Percentiles rank a stretch among this genome's conserved stretches.
Evolutionary conservation across 768 basidiomycete species (phyloP).

Genomic region (Sarcomyxa edulis): DNA sequence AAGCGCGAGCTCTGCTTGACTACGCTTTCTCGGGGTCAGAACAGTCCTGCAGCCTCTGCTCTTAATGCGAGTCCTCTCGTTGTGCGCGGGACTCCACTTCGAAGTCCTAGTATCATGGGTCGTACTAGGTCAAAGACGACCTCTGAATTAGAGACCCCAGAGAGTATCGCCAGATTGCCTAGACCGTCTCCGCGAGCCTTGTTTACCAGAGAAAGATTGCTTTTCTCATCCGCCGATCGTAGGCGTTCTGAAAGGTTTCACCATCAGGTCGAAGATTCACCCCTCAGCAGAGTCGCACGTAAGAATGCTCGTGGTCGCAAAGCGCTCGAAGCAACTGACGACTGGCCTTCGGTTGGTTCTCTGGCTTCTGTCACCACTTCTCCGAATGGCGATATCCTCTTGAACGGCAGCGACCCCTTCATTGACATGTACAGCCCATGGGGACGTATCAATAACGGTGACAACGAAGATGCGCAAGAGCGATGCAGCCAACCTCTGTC

Average conservation of each 20-base stretch:
- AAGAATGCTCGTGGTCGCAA: constrained; percentile 17
- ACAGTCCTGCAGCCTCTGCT: constrained; percentile 36
- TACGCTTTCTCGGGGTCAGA: constrained; percentile 50
- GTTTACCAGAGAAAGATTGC: constrained; percentile 28
- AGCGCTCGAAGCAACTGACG: constrained; percentile 32
- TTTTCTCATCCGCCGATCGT: constrained; percentile 18
- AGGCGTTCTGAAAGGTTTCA: constrained; percentile 14
- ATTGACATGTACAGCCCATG: constrained; percentile 38
- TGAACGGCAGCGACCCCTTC: constrained; percentile 36
- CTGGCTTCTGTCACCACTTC: constrained; percentile 15
- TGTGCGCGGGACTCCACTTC: constrained; percentile 30
- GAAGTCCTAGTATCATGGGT: constrained; percentile 18
- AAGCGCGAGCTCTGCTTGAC: constrained; percentile 59
- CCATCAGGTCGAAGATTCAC: constrained; percentile 40
- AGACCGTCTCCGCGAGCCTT: constrained; percentile 34
- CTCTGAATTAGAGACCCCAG: constrained; percentile 24
- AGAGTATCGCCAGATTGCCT: constrained; percentile 24
- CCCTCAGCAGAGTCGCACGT: constrained; percentile 31
- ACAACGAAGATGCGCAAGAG: constrained; percentile 14
- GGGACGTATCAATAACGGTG: constrained; percentile 21
- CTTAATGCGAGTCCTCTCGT: constrained; percentile 25
- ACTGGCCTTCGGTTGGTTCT: constrained; percentile 33
- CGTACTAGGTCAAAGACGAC: constrained; percentile 10
- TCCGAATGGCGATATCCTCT: constrained; percentile 14
- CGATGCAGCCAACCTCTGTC: constrained; percentile 23